These are phyloP conservation scores for Urochloa ruziziensis DNA, from an alignment of 176 grass and related monocot species.

Conservation along the genomic window DNA sequence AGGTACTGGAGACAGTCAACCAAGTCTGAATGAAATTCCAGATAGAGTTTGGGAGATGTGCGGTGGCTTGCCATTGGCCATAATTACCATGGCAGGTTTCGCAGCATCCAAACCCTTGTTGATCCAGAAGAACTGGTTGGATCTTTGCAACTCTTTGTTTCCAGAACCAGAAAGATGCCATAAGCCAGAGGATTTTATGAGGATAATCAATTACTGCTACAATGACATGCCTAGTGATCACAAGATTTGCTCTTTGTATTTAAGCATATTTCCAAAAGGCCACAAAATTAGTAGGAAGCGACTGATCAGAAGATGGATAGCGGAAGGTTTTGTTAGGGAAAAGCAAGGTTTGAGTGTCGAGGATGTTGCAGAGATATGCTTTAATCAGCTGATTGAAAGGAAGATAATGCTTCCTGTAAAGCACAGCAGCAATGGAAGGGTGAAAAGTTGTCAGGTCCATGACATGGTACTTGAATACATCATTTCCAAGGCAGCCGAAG, in stretches of 20 bases:
- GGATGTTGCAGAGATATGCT: not conserved
- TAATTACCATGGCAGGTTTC: too few relatives aligned
- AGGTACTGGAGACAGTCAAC: not conserved
- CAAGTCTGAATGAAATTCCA: not conserved
- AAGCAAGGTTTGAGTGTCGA: not conserved
- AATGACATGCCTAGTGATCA: not conserved
- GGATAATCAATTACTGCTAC: not conserved
- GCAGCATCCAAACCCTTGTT: not conserved
- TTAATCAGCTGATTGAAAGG: not conserved
- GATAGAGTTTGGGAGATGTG: not conserved
- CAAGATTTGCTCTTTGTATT: not conserved
- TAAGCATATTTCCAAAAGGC: constrained; percentile 3
- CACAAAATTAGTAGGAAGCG: not conserved
- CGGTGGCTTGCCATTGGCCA: not conserved
- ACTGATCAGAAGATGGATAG: not conserved
- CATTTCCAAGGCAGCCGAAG: not conserved
- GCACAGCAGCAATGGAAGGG: not conserved
- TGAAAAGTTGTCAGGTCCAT: not conserved
- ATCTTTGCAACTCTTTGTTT: not conserved
- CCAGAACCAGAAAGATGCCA: not conserved
- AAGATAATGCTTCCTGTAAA: not conserved
- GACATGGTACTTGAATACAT: not conserved
- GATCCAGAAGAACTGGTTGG: not conserved
- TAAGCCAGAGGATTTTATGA: not conserved
- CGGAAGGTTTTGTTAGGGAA: not conserved